These are phyloP conservation scores for Carallia brachiata DNA, from an alignment of 345 rosid species.

Conservation along the genomic window DNA sequence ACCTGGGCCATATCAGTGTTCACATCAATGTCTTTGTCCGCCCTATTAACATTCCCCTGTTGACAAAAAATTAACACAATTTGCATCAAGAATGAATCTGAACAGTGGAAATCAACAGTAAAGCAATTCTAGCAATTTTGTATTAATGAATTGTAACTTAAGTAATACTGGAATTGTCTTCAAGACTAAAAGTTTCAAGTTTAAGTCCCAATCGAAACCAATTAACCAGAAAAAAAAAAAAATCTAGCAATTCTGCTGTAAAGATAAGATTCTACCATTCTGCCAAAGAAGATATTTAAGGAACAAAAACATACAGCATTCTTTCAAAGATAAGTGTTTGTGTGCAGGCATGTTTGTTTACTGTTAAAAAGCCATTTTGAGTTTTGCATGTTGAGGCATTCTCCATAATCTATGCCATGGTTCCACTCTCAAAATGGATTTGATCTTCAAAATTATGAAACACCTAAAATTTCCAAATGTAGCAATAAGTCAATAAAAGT, in stretches of 20 bases:
- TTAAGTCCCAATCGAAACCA: too few relatives aligned
- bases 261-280: not conserved
- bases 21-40: not conserved
- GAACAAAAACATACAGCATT: not conserved
- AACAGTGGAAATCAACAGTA: not conserved
- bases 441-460: not conserved
- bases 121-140: too few relatives aligned
- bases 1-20: slow-evolving; percentile 50
- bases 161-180: too few relatives aligned
- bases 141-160: too few relatives aligned
- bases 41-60: slow-evolving; percentile 7
- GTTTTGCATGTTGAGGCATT: not conserved
- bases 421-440: not conserved
- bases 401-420: too few relatives aligned
- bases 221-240: too few relatives aligned
- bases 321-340: not conserved
- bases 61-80: not conserved
- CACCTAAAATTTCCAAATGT: not conserved
- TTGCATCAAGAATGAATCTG: not conserved
- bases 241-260: not conserved
- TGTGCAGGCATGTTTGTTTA: not conserved
- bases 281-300: not conserved
- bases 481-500: not conserved
- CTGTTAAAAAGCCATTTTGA: not conserved
- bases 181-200: too few relatives aligned